Conservation (phyloP, 495 filamentous ascomycete genomes). For the Aspergillus saccharolyticus region DNA sequence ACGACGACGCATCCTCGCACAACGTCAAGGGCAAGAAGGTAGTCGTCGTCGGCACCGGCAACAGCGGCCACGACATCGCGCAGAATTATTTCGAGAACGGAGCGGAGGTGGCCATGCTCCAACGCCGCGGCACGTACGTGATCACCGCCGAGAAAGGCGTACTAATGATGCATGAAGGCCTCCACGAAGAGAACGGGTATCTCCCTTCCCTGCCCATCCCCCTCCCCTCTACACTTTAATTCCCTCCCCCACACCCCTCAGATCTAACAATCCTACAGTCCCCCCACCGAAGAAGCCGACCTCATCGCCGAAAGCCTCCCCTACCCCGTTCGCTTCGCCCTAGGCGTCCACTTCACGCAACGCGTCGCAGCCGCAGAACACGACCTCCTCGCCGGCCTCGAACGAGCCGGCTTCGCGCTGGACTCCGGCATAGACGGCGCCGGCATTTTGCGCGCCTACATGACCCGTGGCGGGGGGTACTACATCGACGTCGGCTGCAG, state of each 20-base stretch:
- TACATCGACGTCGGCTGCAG: constrained; percentile 73
- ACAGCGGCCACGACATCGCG: constrained; percentile 79
- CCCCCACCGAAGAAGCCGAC: constrained; percentile 59
- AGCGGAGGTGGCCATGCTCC: constrained; percentile 68
- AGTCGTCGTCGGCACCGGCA: constrained; percentile 76
- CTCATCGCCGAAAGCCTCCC: constrained; percentile 52
- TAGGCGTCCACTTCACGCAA: constrained; percentile 47
- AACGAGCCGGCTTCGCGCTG: constrained; percentile 60
- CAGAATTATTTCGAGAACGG: constrained; percentile 79
- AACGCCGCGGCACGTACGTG: constrained; percentile 71
- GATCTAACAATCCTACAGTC: too few relatives aligned
- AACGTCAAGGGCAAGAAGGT: constrained; percentile 57
- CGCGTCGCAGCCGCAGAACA: constrained; percentile 47
- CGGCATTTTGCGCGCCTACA: constrained; percentile 66
- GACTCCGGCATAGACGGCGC: constrained; percentile 59
- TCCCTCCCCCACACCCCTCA: neutral
- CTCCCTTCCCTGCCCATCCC: neutral
- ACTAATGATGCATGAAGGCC: constrained; percentile 48
- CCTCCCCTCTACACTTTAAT: constrained; percentile 1
- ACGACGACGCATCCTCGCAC: constrained; percentile 32
- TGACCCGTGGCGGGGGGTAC: constrained; percentile 69
- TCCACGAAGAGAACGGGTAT: constrained; percentile 59
- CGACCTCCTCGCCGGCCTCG: constrained; percentile 53
- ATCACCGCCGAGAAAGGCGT: constrained; percentile 57
- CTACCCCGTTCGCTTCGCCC: constrained; percentile 52